Conservation (phyloP, 768 basidiomycete species). For the Russula earlei region DNA sequence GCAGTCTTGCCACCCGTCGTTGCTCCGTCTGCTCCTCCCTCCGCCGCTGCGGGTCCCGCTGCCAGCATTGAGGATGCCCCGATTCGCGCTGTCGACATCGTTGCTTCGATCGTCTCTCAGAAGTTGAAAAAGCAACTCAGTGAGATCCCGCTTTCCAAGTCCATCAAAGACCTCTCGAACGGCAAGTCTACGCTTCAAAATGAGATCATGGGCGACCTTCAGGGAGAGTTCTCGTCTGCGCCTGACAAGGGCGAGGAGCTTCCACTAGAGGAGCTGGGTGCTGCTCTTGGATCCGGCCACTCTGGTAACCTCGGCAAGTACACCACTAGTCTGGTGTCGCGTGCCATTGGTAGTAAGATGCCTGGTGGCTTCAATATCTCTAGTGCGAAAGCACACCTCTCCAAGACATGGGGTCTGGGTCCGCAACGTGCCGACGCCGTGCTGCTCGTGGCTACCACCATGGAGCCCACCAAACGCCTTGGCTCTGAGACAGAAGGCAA, state of each 20-base stretch:
- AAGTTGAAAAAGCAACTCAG: constrained; percentile 93
- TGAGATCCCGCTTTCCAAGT: constrained; percentile 84
- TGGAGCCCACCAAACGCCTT: constrained; percentile 91
- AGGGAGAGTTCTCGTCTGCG: constrained; percentile 87
- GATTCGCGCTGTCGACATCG: constrained; percentile 82
- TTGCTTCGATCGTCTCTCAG: constrained; percentile 86
- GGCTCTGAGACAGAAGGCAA: constrained; percentile 88
- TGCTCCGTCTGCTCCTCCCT: constrained; percentile 33
- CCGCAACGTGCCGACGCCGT: constrained; percentile 82
- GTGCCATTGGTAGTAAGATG: constrained; percentile 93
- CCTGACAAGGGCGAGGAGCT: constrained; percentile 99
- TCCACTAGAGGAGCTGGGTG: constrained; percentile 90
- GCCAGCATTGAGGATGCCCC: constrained; percentile 83
- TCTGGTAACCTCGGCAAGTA: constrained; percentile 89
- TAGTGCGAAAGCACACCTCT: constrained; percentile 78
- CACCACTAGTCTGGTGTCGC: constrained; percentile 80
- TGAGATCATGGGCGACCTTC: constrained; percentile 94
- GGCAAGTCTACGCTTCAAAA: constrained; percentile 99
- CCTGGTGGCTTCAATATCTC: constrained; percentile 97
- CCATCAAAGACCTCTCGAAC: constrained; percentile 96
- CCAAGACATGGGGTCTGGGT: constrained; percentile 95
- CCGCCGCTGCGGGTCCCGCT: constrained; percentile 33
- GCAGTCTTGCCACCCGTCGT: constrained; percentile 31
- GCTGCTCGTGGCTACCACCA: constrained; percentile 80
- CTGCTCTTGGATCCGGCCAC: constrained; percentile 73